phyloP scores from a whole-genome alignment of 441 rosid species.

The Arabidopsis hybrid region DNA sequence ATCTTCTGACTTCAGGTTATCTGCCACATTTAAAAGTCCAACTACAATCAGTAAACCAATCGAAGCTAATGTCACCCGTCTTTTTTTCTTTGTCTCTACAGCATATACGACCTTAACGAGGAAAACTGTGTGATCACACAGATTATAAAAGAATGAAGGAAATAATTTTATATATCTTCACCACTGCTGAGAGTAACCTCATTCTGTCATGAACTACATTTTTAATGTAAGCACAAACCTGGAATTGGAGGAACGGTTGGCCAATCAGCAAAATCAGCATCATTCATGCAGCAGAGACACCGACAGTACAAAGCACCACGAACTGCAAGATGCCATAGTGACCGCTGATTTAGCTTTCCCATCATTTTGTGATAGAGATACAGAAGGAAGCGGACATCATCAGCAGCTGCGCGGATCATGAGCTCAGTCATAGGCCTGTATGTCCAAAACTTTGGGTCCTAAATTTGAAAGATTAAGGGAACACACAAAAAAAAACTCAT shows the following conservation, averaged over 20 bases:
- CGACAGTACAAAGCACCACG: conserved; percentile 84
- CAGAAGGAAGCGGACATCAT: conserved; percentile 95
- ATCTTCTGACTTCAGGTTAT: conserved; percentile 52
- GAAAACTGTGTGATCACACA: not conserved
- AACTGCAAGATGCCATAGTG: conserved; percentile 85
- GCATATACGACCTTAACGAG: not conserved
- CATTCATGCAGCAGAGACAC: conserved; percentile 81
- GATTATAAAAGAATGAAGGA: not conserved
- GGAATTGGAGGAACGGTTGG: conserved; percentile 73
- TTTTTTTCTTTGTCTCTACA: not conserved
- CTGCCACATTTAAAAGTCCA: conserved; percentile 47
- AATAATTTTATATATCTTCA: not conserved
- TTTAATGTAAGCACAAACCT: conserved; percentile 54
- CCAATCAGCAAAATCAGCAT: conserved; percentile 80
- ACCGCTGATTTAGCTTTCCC: conserved; percentile 71
- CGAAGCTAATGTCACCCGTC: conserved; percentile 6
- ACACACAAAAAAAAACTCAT: conserved; percentile 8
- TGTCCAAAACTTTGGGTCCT: conserved; percentile 94
- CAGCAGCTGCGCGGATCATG: conserved; percentile 93
- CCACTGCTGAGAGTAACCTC: not conserved
- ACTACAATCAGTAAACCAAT: conserved; percentile 14
- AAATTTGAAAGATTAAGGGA: conserved; percentile 32
- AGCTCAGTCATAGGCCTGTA: conserved; percentile 83
- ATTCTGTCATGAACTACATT: not conserved
- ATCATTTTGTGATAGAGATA: conserved; percentile 80